These are phyloP conservation scores for Seiridium cupressi DNA, from an alignment of 2,329 filamentous ascomycete species.

Conservation along the genomic window DNA sequence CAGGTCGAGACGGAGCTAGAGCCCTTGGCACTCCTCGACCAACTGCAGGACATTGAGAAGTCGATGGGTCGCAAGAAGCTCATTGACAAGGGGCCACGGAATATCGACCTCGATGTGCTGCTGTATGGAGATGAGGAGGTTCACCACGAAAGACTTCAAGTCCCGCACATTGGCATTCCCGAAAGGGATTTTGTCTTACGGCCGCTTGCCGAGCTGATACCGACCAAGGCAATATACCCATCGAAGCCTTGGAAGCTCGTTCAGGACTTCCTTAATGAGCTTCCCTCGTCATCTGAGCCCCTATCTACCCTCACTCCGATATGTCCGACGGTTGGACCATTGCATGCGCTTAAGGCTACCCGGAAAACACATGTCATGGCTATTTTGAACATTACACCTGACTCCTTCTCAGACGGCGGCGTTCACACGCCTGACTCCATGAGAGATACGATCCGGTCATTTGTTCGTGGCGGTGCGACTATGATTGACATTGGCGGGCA, in stretches of 20 bases:
- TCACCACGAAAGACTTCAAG: slow-evolving; percentile 68
- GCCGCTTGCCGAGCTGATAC: slow-evolving; percentile 74
- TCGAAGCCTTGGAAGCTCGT: slow-evolving; percentile 58
- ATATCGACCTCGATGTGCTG: slow-evolving; percentile 91
- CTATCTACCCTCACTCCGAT: slow-evolving; percentile 61
- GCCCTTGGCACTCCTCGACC: slow-evolving; percentile 74
- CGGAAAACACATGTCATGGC: slow-evolving; percentile 82
- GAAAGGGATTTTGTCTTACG: slow-evolving; percentile 93
- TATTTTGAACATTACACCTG: slow-evolving; percentile 90
- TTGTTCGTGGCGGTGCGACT: slow-evolving; percentile 69
- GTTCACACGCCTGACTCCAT: slow-evolving; percentile 55
- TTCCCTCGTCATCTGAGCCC: slow-evolving; percentile 46
- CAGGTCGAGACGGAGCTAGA: slow-evolving; percentile 78
- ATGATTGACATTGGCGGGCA: slow-evolving; percentile 94
- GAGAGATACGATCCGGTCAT: slow-evolving; percentile 53
- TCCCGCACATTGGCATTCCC: slow-evolving; percentile 82
- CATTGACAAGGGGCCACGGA: slow-evolving; percentile 90
- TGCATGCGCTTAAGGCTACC: slow-evolving; percentile 57
- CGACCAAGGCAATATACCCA: slow-evolving; percentile 50
- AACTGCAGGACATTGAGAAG: slow-evolving; percentile 81
- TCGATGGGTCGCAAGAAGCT: slow-evolving; percentile 76
- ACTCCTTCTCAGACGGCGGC: slow-evolving; percentile 95
- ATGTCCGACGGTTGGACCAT: slow-evolving; percentile 42
- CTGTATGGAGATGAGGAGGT: slow-evolving; percentile 71
- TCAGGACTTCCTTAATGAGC: slow-evolving; percentile 59